These are phyloP conservation scores for Rhododendron henanense DNA, from an alignment of 148 eudicot species.

Conservation along the genomic window DNA sequence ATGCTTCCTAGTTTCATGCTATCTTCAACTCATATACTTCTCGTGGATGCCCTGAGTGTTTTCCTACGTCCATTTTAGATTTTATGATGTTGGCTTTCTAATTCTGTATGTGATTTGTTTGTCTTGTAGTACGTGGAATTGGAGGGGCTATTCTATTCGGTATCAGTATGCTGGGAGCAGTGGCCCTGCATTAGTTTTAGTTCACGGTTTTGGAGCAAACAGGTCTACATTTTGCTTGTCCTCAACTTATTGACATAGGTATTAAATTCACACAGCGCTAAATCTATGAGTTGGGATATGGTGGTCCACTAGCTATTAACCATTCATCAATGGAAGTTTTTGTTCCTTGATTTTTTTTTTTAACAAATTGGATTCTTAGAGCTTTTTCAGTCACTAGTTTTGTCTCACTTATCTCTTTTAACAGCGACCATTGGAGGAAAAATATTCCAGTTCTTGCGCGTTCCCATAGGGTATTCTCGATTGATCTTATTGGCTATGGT, in stretches of 20 bases:
- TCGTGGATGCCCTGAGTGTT: background rate
- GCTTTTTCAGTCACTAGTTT: background rate
- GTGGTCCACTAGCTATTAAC: background rate
- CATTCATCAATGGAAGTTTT: background rate
- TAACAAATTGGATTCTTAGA: background rate
- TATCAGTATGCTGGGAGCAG: conserved; percentile 69
- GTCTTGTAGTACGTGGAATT: conserved; percentile 62
- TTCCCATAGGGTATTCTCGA: conserved; percentile 74
- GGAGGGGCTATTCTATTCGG: conserved; percentile 90
- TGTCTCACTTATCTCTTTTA: conserved; percentile 2
- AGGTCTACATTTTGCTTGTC: conserved; percentile 50
- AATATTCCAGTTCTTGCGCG: conserved; percentile 71
- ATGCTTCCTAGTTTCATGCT: background rate
- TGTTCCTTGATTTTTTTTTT: background rate
- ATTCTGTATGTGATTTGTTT: background rate
- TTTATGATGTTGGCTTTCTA: background rate
- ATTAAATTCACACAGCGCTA: conserved; percentile 13
- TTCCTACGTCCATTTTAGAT: background rate
- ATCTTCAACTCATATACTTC: background rate
- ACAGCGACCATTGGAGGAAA: conserved; percentile 99
- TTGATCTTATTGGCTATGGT: conserved; percentile 96
- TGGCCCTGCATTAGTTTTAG: conserved; percentile 78
- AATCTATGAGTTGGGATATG: background rate
- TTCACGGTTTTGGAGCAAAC: conserved; percentile 99
- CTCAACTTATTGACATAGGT: conserved; percentile 37